Evolutionary conservation across 805 yeast genomes (phyloP), one percentile per base, ranked within the genome.

Genomic region (Metschnikowia picachoensis): DNA sequence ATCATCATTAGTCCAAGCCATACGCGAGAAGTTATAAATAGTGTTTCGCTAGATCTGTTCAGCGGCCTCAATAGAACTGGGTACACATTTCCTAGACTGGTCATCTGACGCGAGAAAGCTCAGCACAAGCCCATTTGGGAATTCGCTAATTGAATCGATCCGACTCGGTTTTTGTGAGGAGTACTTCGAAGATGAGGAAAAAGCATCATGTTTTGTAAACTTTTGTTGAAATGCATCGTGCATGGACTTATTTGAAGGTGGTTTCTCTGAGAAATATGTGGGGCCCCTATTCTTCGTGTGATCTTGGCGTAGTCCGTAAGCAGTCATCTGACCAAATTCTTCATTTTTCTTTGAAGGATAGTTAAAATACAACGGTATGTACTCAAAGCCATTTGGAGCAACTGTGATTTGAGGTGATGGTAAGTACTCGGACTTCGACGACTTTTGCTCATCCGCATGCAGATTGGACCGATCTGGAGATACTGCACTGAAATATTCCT

Each of bases 361-460:
- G 9, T 16, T 7, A 4, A 29, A 30, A 16, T 16, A 16, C 9
- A 9, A 16, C 12, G 41, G 35, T 7, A 11, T 29, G 16, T 17
- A 30, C 12, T 15, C 35, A 12, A 29, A 29, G 11, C 13, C 15
- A 6, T 39, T 40, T 11, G 37, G 33, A 12, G 37, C 15, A n/a
- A 28, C 15, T 29, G 41, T 25, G 57, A 53, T 37, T 49, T 53
- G 41, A 49, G 45, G 8, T 48, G 44, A 69, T 1, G 74, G 73
- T n/a, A 68, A 55, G 8, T 62, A 42, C 12, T 60, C 72, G 2
- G 72, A 65, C 31, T 57, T 56, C 11, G 65, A 49, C 5, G 70
- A 65, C 3, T 35, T n/a, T 20, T 29, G 27, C 25, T 28, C 33
- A 10, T 12, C 27, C 39, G 29, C 2, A 10, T 14, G 17, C 15